These are phyloP conservation scores for Rhodofomes roseus DNA, from an alignment of 1,284 basidiomycete genomes.

Conservation along the genomic window DNA sequence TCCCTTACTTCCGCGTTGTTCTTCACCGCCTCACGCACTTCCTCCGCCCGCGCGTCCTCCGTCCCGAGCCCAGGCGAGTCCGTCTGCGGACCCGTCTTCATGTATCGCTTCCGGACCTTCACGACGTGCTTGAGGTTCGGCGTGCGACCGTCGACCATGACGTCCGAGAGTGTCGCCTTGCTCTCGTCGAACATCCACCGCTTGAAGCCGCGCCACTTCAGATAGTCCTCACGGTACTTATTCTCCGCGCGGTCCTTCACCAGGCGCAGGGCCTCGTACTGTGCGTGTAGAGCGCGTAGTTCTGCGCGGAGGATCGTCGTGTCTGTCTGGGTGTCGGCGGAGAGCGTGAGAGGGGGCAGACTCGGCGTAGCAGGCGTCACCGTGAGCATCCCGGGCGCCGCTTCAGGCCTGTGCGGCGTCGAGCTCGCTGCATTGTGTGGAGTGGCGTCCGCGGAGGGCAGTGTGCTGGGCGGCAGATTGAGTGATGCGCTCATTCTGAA, in stretches of 20 bases:
- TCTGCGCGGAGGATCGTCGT: constrained; percentile 9
- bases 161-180: background rate
- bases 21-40: background rate
- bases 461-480: background rate
- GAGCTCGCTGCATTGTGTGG: background rate
- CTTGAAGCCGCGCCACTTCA: constrained; percentile 18
- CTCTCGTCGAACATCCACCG: constrained; percentile 15
- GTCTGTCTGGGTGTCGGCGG: constrained; percentile 1
- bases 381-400: background rate
- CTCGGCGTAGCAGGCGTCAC: constrained; percentile 1
- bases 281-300: constrained; percentile 13
- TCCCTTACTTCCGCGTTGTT: background rate
- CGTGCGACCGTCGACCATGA: constrained; percentile 1
- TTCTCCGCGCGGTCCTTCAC: constrained; percentile 17
- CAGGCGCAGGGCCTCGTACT: constrained; percentile 17
- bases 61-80: background rate
- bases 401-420: background rate
- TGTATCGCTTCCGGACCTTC: constrained; percentile 3
- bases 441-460: background rate
- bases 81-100: background rate
- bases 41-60: background rate
- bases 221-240: constrained; percentile 15
- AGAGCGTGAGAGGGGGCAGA: background rate
- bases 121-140: constrained; percentile 1
- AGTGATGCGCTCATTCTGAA: background rate